phyloP scores from a whole-genome alignment of 306 rosid genomes.

The Pyrus bretschneideri region DNA sequence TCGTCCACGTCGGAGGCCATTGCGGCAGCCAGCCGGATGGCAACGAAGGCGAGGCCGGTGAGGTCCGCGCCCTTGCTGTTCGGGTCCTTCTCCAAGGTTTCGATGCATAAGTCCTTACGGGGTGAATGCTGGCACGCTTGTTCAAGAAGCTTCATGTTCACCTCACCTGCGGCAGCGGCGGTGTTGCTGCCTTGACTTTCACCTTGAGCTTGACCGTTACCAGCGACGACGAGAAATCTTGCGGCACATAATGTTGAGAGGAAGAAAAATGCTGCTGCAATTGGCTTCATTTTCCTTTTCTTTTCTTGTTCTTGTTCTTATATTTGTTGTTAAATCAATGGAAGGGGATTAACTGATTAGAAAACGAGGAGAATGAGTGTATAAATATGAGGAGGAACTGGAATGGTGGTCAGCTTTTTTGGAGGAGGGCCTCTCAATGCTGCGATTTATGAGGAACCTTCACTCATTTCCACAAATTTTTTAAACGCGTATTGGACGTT shows the following conservation, averaged over 20 bases:
- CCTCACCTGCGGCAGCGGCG: not conserved
- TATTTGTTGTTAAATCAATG: not conserved
- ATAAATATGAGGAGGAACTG: not conserved
- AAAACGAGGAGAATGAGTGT: not conserved
- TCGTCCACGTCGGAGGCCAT: slow-evolving; percentile 31
- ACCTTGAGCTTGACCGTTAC: not conserved
- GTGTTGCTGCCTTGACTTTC: not conserved
- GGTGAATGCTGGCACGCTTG: slow-evolving; percentile 14
- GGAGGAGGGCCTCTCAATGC: not conserved
- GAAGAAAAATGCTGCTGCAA: not conserved
- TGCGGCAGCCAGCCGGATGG: slow-evolving; percentile 21
- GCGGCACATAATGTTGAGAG: slow-evolving; percentile 17
- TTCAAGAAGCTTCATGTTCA: not conserved
- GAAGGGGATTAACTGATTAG: not conserved
- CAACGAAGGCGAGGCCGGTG: slow-evolving; percentile 21
- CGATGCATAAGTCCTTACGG: slow-evolving; percentile 16
- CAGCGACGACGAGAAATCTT: not conserved
- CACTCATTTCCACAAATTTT: not conserved
- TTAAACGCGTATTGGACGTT: not conserved
- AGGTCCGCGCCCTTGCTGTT: slow-evolving; percentile 25
- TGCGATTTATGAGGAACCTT: not conserved
- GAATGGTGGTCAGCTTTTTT: not conserved
- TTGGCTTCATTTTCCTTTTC: slow-evolving; percentile 18
- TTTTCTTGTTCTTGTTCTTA: not conserved
- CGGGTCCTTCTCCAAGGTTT: slow-evolving; percentile 16